Evolutionary conservation across 371 early-diverging fungal species (phyloP).

Genomic region (Actinomucor elegans): DNA sequence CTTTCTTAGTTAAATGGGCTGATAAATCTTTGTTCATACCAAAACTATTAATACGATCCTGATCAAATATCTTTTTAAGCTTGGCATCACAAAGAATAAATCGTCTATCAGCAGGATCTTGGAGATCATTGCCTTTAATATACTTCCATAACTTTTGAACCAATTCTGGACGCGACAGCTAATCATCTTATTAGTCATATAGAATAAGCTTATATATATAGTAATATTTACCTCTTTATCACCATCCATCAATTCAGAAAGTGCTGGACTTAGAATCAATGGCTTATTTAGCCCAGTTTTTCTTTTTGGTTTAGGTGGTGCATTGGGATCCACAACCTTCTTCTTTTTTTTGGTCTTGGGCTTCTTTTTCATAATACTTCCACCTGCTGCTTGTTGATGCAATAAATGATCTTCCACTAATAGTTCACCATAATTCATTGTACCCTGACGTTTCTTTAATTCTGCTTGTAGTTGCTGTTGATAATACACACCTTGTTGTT

Average conservation of each 20-base stretch:
- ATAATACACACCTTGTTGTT: conserved; percentile 5
- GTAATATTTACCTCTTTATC: conserved; percentile 48
- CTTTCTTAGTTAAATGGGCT: conserved; percentile 51
- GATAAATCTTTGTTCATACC: conserved; percentile 59
- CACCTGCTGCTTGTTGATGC: neutral
- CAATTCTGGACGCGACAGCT: conserved; percentile 57
- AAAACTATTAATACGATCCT: conserved; percentile 55
- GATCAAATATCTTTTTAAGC: conserved; percentile 50
- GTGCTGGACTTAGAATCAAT: conserved; percentile 44
- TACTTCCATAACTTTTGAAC: conserved; percentile 61
- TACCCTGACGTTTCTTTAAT: neutral
- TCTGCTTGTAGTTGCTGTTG: conserved; percentile 8
- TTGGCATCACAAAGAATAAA: conserved; percentile 56
- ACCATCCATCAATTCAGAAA: conserved; percentile 51
- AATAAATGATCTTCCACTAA: neutral
- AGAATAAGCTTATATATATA: neutral
- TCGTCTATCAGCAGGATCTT: conserved; percentile 60
- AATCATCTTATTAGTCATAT: too few species aligned
- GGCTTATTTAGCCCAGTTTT: conserved; percentile 55
- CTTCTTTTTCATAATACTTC: conserved; percentile 16
- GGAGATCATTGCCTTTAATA: conserved; percentile 58
- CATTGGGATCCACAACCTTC: conserved; percentile 40
- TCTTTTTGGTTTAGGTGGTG: conserved; percentile 50
- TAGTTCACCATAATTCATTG: neutral
- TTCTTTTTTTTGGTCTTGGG: conserved; percentile 16